Evolutionary conservation across 2,329 filamentous ascomycete species (phyloP).

Genomic region (Phaeosphaeriaceae sp.): DNA sequence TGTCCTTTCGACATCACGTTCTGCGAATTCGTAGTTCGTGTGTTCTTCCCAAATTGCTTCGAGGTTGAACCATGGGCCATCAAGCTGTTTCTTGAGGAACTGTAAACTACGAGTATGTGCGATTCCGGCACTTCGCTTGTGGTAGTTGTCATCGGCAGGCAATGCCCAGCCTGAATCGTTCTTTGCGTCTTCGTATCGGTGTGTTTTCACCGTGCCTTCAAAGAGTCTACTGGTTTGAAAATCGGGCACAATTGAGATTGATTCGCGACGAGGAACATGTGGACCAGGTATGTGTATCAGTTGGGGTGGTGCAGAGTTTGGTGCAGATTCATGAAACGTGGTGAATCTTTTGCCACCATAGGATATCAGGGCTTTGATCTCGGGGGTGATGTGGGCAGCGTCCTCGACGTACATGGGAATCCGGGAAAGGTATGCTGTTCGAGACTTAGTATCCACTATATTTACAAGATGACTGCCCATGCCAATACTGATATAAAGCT

Average conservation of each 20-base stretch:
- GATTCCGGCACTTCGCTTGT: constrained; percentile 62
- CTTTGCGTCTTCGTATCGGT: constrained; percentile 33
- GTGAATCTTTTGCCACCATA: constrained; percentile 38
- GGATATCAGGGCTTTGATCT: constrained; percentile 41
- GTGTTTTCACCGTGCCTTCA: constrained; percentile 26
- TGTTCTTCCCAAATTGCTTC: constrained; percentile 83
- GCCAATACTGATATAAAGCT: too few relatives aligned
- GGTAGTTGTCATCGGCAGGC: constrained; percentile 40
- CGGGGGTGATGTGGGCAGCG: constrained; percentile 26
- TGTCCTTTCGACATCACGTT: constrained; percentile 71
- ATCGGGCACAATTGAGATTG: constrained; percentile 25
- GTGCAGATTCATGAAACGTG: constrained; percentile 24
- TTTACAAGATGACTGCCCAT: not conserved
- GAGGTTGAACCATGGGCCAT: constrained; percentile 73
- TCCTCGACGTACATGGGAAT: constrained; percentile 43
- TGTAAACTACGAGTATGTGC: constrained; percentile 70
- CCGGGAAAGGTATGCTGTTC: constrained; percentile 38
- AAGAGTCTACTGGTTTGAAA: constrained; percentile 9
- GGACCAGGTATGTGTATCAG: constrained; percentile 38
- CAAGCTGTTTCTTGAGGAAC: constrained; percentile 68
- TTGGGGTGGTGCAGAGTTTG: constrained; percentile 29
- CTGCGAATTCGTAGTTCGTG: constrained; percentile 72
- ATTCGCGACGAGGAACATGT: constrained; percentile 25
- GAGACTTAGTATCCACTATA: constrained; percentile 5
- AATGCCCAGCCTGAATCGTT: constrained; percentile 36